A percentile compares a stretch with the other conserved stretches of the same genome.
phyloP scores from a whole-genome alignment of 306 rosid genomes.

The Rosa chinensis region DNA sequence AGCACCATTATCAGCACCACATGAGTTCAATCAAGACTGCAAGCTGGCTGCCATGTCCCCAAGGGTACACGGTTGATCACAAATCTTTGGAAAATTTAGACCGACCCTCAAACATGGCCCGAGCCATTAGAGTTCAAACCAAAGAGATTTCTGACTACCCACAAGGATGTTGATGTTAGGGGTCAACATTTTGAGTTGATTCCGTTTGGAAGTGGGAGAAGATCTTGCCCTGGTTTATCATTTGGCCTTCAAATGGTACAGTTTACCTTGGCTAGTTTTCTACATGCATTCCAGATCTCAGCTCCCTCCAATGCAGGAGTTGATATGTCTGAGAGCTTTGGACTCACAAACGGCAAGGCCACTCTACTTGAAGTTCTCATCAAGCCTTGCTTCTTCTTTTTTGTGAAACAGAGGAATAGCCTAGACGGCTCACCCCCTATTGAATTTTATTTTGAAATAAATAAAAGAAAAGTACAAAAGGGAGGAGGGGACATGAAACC shows the following conservation, averaged over 20 bases:
- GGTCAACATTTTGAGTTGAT: slow-evolving; percentile 15
- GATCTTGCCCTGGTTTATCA: slow-evolving; percentile 27
- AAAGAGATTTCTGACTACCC: slow-evolving; percentile 15
- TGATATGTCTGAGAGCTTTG: slow-evolving; percentile 34
- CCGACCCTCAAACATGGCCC: slow-evolving; percentile 15
- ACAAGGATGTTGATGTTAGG: slow-evolving; percentile 15
- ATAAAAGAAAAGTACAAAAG: too few relatives aligned
- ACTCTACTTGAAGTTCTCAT: slow-evolving; percentile 20
- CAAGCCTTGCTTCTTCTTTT: too few relatives aligned
- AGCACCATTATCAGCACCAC: slow-evolving; percentile 36
- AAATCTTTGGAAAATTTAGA: slow-evolving; percentile 24
- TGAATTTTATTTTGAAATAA: too few relatives aligned
- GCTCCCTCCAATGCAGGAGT: neutral
- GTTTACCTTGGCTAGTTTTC: slow-evolving; percentile 19
- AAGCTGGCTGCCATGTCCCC: slow-evolving; percentile 37
- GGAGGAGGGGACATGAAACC: too few relatives aligned
- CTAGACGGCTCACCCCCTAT: too few relatives aligned
- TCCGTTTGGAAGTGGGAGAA: slow-evolving; percentile 32
- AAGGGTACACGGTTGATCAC: slow-evolving; percentile 2
- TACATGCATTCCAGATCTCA: slow-evolving; percentile 28
- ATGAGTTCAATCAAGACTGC: slow-evolving; percentile 42
- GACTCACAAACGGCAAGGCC: slow-evolving; percentile 25
- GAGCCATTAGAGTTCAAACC: slow-evolving; percentile 21
- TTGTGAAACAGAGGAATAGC: too few relatives aligned
- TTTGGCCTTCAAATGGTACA: slow-evolving; percentile 18